phyloP scores from a whole-genome alignment of 2,329 filamentous ascomycete species.

The Diplodia seriata region DNA sequence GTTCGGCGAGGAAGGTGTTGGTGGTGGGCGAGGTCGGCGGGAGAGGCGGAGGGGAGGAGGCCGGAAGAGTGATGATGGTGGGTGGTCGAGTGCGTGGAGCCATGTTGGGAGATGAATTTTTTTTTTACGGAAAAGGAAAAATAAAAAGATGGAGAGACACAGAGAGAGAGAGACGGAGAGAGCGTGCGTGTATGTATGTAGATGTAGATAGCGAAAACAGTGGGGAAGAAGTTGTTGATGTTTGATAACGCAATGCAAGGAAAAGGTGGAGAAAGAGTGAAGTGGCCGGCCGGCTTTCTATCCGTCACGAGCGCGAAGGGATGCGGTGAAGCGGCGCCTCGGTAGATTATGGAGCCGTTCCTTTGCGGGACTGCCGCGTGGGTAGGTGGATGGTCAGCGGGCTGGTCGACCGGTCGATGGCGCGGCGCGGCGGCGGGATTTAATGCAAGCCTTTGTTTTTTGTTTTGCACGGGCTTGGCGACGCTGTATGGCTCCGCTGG shows the following conservation, averaged over 20 bases:
- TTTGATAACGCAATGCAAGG: not conserved
- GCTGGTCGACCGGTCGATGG: not conserved
- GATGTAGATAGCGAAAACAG: not conserved
- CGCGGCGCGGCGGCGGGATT: not conserved
- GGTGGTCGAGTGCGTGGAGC: not conserved
- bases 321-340: not conserved
- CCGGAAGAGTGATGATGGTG: conserved; percentile 15
- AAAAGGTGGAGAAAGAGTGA: conserved; percentile 3
- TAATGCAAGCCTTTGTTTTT: not conserved
- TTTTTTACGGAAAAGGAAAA: not conserved
- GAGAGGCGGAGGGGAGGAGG: not conserved
- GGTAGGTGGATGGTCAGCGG: not conserved
- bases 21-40: conserved; percentile 13
- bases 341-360: not conserved
- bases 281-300: not conserved
- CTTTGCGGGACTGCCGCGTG: not conserved
- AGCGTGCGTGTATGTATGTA: not conserved
- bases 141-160: too few species aligned
- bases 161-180: not conserved
- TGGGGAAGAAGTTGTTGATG: not conserved
- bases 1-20: conserved; percentile 18
- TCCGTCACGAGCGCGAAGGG: not conserved
- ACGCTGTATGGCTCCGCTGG: not conserved
- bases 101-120: not conserved
- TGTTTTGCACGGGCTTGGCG: not conserved